Percentiles rank a stretch among this genome's conserved stretches.
These are phyloP conservation scores for Colletotrichum coccodes DNA, from an alignment of 2,329 filamentous ascomycete genomes.

Conservation along the genomic window DNA sequence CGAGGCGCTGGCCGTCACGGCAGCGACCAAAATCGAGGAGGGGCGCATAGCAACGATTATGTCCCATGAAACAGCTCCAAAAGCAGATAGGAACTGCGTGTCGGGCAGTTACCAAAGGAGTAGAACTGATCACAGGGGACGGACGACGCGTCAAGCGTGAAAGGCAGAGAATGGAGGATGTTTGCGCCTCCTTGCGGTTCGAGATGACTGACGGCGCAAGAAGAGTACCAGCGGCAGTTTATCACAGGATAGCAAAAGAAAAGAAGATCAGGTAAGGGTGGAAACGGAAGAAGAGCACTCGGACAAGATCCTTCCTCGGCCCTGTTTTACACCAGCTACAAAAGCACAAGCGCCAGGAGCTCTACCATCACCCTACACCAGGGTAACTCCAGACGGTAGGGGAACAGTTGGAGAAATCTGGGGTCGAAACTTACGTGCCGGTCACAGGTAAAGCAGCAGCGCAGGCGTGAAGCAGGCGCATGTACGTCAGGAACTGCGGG, in stretches of 20 bases:
- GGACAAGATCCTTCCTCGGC: background rate
- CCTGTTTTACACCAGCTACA: constrained; percentile 5
- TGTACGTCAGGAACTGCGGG: constrained; percentile 14
- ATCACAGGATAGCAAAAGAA: background rate
- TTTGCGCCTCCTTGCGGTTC: background rate
- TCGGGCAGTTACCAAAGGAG: background rate
- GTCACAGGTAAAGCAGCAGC: constrained; percentile 13
- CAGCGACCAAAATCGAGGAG: constrained; percentile 43
- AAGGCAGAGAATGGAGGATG: background rate
- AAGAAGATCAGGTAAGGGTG: background rate
- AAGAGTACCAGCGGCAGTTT: background rate
- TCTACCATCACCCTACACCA: background rate
- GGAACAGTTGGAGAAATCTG: constrained; percentile 29
- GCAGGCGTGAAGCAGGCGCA: background rate
- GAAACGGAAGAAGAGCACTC: background rate
- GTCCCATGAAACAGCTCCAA: constrained; percentile 6
- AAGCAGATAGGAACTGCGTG: background rate
- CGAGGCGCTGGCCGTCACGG: constrained; percentile 54
- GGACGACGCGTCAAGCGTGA: background rate
- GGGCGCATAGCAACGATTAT: constrained; percentile 39
- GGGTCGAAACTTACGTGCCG: constrained; percentile 12
- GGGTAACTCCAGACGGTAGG: background rate
- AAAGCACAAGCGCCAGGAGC: background rate
- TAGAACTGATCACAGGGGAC: background rate
- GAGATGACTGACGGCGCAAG: background rate